Conservation (phyloP, 257 asterid species). For the Nicotiana benthamiana region DNA sequence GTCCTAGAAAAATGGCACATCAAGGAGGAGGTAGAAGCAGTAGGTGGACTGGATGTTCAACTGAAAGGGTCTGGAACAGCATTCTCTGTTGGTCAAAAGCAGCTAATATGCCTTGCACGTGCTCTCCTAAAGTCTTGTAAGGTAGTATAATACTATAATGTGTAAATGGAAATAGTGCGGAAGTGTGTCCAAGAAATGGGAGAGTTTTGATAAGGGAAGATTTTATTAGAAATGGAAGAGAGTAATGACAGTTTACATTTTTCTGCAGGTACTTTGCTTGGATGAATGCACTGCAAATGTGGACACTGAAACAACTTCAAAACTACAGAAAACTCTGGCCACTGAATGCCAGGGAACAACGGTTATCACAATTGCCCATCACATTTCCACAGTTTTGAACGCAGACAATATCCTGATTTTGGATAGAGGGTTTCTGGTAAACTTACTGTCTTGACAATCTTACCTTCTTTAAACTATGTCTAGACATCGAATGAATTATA, state of each 20-base stretch:
- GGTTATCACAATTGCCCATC: conserved; percentile 79
- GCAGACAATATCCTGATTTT: conserved; percentile 69
- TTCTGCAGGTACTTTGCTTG: conserved; percentile 65
- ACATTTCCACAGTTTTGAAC: conserved; percentile 68
- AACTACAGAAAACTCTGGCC: conserved; percentile 58
- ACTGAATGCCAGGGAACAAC: conserved; percentile 53
- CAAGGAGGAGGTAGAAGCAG: conserved; percentile 73
- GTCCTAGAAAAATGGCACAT: conserved; percentile 67
- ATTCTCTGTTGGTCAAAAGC: conserved; percentile 96
- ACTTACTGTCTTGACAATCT: not conserved
- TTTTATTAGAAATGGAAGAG: not conserved
- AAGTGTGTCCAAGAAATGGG: not conserved
- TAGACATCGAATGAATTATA: not conserved
- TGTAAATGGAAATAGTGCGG: not conserved
- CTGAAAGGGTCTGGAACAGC: conserved; percentile 76
- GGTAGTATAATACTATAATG: conserved; percentile 34
- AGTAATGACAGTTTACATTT: not conserved
- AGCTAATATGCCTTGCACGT: conserved; percentile 90
- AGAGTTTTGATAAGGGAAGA: not conserved
- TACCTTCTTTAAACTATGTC: not conserved
- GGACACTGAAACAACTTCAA: conserved; percentile 76
- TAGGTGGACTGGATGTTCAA: conserved; percentile 67
- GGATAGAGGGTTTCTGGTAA: conserved; percentile 76
- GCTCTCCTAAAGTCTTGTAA: conserved; percentile 75
- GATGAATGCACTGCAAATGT: conserved; percentile 91